phyloP scores from a whole-genome alignment of 163 green algal species.

The Volvox carteri region DNA sequence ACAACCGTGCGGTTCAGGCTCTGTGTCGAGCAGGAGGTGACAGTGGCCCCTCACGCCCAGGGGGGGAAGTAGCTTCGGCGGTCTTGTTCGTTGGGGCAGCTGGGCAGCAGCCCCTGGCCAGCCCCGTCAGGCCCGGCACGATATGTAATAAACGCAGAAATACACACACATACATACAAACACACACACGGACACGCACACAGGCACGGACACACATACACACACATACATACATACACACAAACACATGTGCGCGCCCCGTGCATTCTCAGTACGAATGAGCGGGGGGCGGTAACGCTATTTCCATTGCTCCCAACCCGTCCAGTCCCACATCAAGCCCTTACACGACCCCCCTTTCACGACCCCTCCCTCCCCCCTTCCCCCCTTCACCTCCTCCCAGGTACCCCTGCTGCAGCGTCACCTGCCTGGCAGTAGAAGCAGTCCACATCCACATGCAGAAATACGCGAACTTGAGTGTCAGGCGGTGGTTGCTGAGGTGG shows the following conservation, averaged over 20 bases:
- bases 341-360: neutral
- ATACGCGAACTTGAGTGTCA: neutral
- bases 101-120: no score
- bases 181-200: neutral
- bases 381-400: neutral
- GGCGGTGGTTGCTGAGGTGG: no score
- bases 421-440: constrained; percentile 72
- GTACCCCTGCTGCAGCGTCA: neutral
- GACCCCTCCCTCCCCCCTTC: neutral
- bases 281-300: no score
- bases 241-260: neutral
- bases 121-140: no score
- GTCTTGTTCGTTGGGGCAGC: no score
- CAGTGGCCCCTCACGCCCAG: no score
- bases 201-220: neutral
- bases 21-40: no score
- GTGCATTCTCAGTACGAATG: no score
- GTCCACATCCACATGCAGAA: constrained; percentile 71
- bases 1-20: no score
- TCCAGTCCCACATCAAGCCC: no score
- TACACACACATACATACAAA: neutral
- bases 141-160: neutral
- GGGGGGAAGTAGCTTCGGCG: no score
- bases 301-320: no score
- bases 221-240: neutral